Percentiles rank a stretch among this genome's conserved stretches.
Conservation (phyloP, 116 monocot species). For the Papilionanthe hybrid region DNA sequence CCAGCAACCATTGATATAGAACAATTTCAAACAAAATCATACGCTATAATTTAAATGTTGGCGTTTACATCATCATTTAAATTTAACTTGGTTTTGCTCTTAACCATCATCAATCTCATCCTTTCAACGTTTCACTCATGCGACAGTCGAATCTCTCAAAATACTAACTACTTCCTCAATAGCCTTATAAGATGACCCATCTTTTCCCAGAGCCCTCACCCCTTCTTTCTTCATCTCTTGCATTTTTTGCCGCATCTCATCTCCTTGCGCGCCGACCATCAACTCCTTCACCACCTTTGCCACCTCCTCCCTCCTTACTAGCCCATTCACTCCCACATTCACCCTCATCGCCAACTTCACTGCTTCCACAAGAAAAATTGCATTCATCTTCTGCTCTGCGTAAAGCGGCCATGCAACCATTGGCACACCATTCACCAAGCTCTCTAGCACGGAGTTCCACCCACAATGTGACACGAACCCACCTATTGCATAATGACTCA, state of each 20-base stretch:
- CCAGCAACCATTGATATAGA: too few species aligned
- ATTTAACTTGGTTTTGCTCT: too few species aligned
- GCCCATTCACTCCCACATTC: not conserved
- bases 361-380: not conserved
- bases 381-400: not conserved
- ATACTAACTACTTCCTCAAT: not conserved
- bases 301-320: not conserved
- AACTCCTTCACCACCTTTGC: not conserved
- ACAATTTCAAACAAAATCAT: too few species aligned
- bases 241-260: not conserved
- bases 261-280: not conserved
- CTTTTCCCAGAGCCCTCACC: not conserved
- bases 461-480: not conserved
- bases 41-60: too few species aligned
- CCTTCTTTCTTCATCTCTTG: not conserved
- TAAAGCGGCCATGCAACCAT: slow-evolving; percentile 10
- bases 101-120: too few species aligned
- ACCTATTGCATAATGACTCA: not conserved
- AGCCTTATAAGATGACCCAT: not conserved
- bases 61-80: too few species aligned
- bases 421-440: slow-evolving; percentile 16
- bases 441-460: slow-evolving; percentile 37
- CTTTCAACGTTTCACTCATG: too few species aligned
- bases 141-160: too few species aligned
- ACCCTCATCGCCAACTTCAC: not conserved